Conservation (phyloP, 2,329 filamentous ascomycete genomes). For the Graphilbum fragrans region DNA sequence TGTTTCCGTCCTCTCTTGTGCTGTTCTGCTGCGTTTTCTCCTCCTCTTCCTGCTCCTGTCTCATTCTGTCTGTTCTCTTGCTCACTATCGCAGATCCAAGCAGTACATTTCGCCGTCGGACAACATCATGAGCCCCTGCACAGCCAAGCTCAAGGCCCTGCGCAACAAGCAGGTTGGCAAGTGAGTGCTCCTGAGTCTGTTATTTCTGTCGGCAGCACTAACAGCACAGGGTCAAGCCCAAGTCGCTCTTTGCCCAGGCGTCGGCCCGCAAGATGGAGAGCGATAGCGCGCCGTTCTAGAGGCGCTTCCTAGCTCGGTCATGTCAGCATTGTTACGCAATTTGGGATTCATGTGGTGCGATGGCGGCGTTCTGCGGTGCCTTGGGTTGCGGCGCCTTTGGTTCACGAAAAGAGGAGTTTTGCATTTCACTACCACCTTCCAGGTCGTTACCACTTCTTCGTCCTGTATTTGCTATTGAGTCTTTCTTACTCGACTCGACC, state of each 20-base stretch:
- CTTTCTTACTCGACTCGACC: no score
- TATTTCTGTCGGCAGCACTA: neutral
- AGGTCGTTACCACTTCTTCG: no score
- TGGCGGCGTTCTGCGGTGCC: no score
- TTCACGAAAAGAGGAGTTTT: no score
- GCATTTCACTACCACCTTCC: no score
- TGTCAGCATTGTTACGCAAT: neutral
- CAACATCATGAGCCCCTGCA: slow-evolving; percentile 78
- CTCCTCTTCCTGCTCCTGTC: no score
- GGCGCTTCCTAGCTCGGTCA: neutral
- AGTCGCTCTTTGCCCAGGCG: slow-evolving; percentile 55
- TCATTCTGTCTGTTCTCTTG: neutral
- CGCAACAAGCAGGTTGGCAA: slow-evolving; percentile 72
- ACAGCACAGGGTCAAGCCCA: slow-evolving; percentile 45
- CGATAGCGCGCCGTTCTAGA: slow-evolving; percentile 29
- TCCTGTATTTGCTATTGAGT: no score
- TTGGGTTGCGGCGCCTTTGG: no score
- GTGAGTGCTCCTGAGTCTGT: slow-evolving; percentile 31
- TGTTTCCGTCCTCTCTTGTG: neutral
- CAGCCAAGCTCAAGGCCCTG: slow-evolving; percentile 68
- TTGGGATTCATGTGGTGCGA: neutral
- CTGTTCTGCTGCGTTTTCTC: neutral
- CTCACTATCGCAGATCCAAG: slow-evolving; percentile 14
- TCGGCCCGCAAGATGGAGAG: slow-evolving; percentile 44
- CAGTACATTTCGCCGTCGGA: slow-evolving; percentile 74